Evolutionary conservation across 2,329 filamentous ascomycete species (phyloP).

Genomic region (Neurospora sp.): DNA sequence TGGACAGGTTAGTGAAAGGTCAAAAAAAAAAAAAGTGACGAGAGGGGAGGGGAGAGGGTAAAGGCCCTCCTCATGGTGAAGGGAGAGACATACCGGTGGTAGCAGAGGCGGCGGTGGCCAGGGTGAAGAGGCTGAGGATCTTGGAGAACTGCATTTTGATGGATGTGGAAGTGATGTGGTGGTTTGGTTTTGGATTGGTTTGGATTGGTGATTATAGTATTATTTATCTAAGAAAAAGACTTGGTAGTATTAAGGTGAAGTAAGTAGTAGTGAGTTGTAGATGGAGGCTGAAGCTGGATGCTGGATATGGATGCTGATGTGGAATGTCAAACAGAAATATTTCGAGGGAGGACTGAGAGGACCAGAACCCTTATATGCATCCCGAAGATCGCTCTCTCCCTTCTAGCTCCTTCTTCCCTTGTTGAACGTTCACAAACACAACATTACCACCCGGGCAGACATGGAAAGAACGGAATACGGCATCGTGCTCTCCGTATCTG

Average conservation of each 20-base stretch:
- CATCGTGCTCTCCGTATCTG: background rate
- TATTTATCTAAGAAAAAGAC: background rate
- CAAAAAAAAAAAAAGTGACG: background rate
- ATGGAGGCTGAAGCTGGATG: background rate
- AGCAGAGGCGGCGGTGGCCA: slow-evolving; percentile 18
- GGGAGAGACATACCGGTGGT: slow-evolving; percentile 13
- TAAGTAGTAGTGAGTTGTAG: background rate
- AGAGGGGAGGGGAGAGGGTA: too few species aligned
- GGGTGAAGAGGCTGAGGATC: slow-evolving; percentile 18
- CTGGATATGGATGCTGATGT: background rate
- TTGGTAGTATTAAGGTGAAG: background rate
- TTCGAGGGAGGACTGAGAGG: background rate
- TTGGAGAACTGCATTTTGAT: slow-evolving; percentile 19
- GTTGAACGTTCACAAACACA: background rate
- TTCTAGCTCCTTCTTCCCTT: background rate
- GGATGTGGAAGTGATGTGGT: background rate
- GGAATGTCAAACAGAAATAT: background rate
- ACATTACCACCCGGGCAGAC: background rate
- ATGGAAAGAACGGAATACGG: background rate
- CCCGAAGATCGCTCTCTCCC: background rate
- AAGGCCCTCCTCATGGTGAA: background rate
- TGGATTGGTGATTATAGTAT: background rate
- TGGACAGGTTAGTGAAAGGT: background rate
- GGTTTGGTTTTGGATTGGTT: background rate
- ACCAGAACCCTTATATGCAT: background rate